Evolutionary conservation across 202 grass and related monocot species (phyloP).

Genomic region (Bolboschoenoplectus hybrid): DNA sequence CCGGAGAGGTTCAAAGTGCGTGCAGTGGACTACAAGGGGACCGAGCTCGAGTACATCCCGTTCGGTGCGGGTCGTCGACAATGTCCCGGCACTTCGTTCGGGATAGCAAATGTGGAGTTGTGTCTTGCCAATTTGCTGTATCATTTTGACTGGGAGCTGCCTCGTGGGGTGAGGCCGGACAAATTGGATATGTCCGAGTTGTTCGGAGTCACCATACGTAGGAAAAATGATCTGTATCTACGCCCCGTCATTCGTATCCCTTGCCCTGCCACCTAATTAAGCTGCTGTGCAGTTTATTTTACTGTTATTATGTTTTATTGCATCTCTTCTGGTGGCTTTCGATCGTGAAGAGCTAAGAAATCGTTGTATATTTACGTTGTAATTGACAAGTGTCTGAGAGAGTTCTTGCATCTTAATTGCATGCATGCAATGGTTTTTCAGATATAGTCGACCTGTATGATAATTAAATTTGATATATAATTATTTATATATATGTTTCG

Average conservation of each 20-base stretch:
- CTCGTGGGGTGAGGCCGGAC: not conserved
- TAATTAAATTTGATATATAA: no score
- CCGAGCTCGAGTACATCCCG: slow-evolving; percentile 36
- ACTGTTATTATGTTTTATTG: no score
- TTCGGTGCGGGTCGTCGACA: slow-evolving; percentile 32
- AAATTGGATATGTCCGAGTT: slow-evolving; percentile 32
- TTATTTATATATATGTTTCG: no score
- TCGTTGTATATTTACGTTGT: no score
- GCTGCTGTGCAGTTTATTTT: not conserved
- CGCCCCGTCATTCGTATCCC: not conserved
- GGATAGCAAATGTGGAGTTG: slow-evolving; percentile 33
- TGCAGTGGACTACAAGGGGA: slow-evolving; percentile 30
- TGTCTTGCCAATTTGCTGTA: slow-evolving; percentile 31
- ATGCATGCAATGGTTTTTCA: no score
- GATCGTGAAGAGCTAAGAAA: no score
- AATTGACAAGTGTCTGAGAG: no score
- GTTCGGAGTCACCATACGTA: slow-evolving; percentile 31
- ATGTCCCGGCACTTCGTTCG: slow-evolving; percentile 28
- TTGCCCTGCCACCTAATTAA: not conserved
- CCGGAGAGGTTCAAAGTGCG: slow-evolving; percentile 32
- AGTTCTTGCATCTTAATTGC: no score
- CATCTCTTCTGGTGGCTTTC: no score
- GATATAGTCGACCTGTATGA: no score
- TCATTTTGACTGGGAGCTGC: slow-evolving; percentile 38
- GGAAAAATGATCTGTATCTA: slow-evolving; percentile 20